Conservation (phyloP, 2,329 filamentous ascomycete species). For the Sclerotiophoma versabilis region DNA sequence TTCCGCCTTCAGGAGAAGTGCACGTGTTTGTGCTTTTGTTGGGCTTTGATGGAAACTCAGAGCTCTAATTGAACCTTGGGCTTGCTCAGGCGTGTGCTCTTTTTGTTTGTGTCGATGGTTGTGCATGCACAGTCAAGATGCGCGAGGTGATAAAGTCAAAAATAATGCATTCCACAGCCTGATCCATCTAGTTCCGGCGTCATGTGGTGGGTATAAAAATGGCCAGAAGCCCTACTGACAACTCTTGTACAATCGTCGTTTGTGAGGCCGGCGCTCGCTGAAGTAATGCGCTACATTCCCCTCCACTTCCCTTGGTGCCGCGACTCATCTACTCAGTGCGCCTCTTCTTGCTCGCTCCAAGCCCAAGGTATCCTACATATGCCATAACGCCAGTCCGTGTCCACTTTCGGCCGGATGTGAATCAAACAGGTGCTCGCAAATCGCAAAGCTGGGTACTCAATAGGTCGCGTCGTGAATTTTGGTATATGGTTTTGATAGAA, state of each 20-base stretch:
- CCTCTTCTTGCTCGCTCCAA: not conserved
- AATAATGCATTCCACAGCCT: slow-evolving; percentile 15
- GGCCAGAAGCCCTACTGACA: slow-evolving; percentile 14
- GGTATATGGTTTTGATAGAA: slow-evolving; percentile 7
- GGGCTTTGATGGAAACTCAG: no score
- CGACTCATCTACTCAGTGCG: not conserved
- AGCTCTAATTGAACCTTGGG: no score
- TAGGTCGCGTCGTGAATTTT: slow-evolving; percentile 32
- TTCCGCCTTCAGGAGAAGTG: slow-evolving; percentile 5
- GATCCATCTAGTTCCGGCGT: slow-evolving; percentile 25
- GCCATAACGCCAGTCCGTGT: slow-evolving; percentile 32
- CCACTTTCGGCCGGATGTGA: slow-evolving; percentile 29
- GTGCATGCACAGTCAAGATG: not conserved
- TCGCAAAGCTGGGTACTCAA: slow-evolving; percentile 27
- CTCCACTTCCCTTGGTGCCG: not conserved
- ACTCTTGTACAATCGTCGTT: slow-evolving; percentile 24
- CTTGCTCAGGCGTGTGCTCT: no score
- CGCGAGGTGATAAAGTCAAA: not conserved
- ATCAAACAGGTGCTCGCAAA: slow-evolving; percentile 40
- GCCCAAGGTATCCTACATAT: slow-evolving; percentile 22
- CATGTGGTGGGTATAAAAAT: slow-evolving; percentile 32
- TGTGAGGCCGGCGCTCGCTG: slow-evolving; percentile 17
- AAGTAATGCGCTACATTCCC: slow-evolving; percentile 15
- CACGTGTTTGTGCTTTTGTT: not conserved
- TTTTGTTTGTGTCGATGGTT: not conserved